Evolutionary conservation across 225 moss, liverwort and hornwort genomes (phyloP).

Genomic region (Ulota crispa): DNA sequence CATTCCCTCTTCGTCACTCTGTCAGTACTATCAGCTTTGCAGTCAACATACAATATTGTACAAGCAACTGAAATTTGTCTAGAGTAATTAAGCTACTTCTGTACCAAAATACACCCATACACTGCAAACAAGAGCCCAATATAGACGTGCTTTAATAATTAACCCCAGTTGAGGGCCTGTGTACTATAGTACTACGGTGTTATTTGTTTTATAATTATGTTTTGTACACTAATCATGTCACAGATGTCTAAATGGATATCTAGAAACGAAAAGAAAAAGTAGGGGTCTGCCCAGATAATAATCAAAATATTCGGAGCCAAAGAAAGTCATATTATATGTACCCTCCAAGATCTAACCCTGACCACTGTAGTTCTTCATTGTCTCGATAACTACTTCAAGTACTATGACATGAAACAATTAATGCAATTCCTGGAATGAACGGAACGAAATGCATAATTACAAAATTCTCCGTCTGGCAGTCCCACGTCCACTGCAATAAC

Average conservation of each 20-base stretch:
- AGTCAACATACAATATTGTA: neutral
- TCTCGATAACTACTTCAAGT: conserved; percentile 13
- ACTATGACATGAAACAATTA: neutral
- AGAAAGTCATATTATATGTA: neutral
- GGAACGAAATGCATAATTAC: conserved; percentile 6
- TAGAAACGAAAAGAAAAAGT: neutral
- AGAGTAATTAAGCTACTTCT: neutral
- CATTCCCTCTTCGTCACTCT: neutral
- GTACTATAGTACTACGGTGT: neutral
- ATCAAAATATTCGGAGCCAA: neutral
- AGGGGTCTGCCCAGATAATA: neutral
- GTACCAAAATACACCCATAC: neutral
- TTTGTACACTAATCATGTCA: neutral
- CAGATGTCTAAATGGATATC: neutral
- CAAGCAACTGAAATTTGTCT: neutral
- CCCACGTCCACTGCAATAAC: conserved; percentile 13
- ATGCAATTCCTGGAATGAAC: neutral
- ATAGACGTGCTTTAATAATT: neutral
- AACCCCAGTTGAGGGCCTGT: neutral
- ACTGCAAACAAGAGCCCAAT: neutral
- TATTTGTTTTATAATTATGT: neutral
- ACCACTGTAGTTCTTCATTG: conserved; percentile 13
- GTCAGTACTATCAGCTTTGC: neutral
- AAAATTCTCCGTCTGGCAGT: conserved; percentile 2
- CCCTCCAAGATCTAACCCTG: conserved; percentile 13